Base-by-base conservation (phyloP, 1,284 basidiomycete species). In the Microbotryum silenes-acaulis region DNA sequence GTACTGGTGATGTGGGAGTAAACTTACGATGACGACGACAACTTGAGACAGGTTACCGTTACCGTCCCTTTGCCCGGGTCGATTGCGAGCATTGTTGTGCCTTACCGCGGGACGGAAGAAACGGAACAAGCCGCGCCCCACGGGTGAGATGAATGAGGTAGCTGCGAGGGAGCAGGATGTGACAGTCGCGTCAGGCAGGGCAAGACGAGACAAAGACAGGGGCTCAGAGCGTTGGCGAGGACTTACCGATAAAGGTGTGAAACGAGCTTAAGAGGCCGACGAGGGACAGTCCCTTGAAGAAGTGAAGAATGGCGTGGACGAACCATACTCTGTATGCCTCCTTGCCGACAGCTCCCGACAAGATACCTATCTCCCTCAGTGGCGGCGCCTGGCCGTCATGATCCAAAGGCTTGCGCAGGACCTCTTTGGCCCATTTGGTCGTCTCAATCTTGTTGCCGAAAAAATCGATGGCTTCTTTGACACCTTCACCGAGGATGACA, bases 381-480 rank as follows among this genome's bases (percentile, higher is more conserved):
- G 37, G 37, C 37, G 37, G 37, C 37, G 37, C 37, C 37, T 42
- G 37, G 3, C 37, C 37, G 6, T 42, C 37, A 42, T 42, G 37
- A 18, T 42, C 37, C 16, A 42, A 42, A 1, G 37, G 37, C 16
- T 12, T 42, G 37, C 37, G 37, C 37, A 42, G 12, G 37, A 42
- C 12, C 37, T 42, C 37, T 42, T 42, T 42, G 37, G 45, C 50
- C 59, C 57, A 61, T 0, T 57, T 37, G 9, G 46, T 46, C 5
- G 54, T 51, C n/a, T 67, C 65, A 29, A 67, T 57, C 8, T 57
- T 59, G 45, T 59, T 57, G 18, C 54, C 54, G 27, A 67, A 57
- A 51, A 67, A 65, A 7, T 50, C 42, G 51, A 67, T 61, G 10
- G 66, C 61, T 20, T 67, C 66, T 16, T 61, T 58, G 12, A 67